A percentile compares a stretch with the other conserved stretches of the same genome.
Conservation (phyloP, 2,329 filamentous ascomycete species). For the Epichloe gansuensis region DNA sequence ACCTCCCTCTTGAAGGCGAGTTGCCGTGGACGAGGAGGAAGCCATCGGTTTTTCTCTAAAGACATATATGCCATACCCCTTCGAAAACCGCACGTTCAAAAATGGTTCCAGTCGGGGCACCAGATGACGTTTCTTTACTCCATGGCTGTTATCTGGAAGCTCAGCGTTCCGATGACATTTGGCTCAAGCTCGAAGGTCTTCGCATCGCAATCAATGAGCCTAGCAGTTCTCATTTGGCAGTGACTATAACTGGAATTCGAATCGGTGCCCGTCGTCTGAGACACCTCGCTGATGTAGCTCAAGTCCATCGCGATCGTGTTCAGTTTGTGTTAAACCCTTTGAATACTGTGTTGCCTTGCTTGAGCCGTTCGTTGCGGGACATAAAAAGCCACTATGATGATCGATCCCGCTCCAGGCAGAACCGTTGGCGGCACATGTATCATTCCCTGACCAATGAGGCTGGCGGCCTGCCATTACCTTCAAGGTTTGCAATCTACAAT, state of each 20-base stretch:
- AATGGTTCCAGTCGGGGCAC: conserved; percentile 17
- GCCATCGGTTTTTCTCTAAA: not conserved
- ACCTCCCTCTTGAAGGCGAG: not conserved
- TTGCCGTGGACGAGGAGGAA: not conserved
- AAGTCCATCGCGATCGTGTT: conserved; percentile 36
- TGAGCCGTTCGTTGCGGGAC: conserved; percentile 38
- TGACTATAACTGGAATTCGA: conserved; percentile 35
- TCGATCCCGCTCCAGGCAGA: conserved; percentile 30
- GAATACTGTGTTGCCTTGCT: conserved; percentile 41
- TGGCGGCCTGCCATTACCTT: conserved; percentile 35
- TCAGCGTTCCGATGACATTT: conserved; percentile 35
- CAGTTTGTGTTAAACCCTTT: conserved; percentile 41
- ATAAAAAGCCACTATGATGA: conserved; percentile 41
- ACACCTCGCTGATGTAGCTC: conserved; percentile 41
- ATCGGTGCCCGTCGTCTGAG: conserved; percentile 33
- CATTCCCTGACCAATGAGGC: conserved; percentile 41
- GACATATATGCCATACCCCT: not conserved
- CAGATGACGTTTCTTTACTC: conserved; percentile 28
- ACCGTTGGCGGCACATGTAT: conserved; percentile 47
- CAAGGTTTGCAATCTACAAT: conserved; percentile 43
- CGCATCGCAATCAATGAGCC: conserved; percentile 29
- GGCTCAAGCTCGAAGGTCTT: conserved; percentile 35
- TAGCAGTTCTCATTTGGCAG: conserved; percentile 33
- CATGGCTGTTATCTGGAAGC: conserved; percentile 43
- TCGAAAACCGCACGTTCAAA: not conserved